These are phyloP conservation scores for Alternaria postmessia DNA, from an alignment of 2,329 filamentous ascomycete species.

Conservation along the genomic window DNA sequence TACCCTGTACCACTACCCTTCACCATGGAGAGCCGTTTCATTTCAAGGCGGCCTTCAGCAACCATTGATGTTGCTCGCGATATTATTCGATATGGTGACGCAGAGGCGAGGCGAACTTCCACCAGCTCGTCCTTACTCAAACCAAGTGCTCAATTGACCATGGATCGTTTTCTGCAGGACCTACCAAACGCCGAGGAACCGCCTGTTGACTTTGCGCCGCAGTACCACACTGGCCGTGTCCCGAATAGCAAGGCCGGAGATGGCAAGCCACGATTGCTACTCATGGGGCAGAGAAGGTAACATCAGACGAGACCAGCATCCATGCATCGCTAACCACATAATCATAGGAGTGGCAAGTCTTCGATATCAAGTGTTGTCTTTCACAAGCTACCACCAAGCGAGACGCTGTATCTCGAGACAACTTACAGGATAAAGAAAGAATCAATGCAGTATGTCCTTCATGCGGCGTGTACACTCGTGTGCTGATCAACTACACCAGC, in stretches of 20 bases:
- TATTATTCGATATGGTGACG: conserved; percentile 23
- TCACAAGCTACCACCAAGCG: conserved; percentile 93
- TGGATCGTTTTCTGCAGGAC: conserved; percentile 55
- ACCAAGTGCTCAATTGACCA: conserved; percentile 52
- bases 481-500: conserved; percentile 56
- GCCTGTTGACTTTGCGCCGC: conserved; percentile 47
- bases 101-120: conserved; percentile 18
- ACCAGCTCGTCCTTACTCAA: conserved; percentile 45
- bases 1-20: conserved; percentile 43
- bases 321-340: conserved; percentile 21
- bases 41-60: conserved; percentile 31
- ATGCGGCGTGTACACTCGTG: background rate
- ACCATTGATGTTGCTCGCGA: conserved; percentile 24
- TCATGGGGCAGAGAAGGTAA: conserved; percentile 96
- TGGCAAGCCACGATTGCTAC: conserved; percentile 81
- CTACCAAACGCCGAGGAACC: conserved; percentile 52
- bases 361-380: conserved; percentile 99
- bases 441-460: conserved; percentile 79
- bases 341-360: conserved; percentile 87
- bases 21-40: conserved; percentile 42
- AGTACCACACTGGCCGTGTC: conserved; percentile 54
- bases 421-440: conserved; percentile 95
- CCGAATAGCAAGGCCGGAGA: conserved; percentile 61
- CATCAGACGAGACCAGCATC: background rate
- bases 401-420: conserved; percentile 94